Base-by-base conservation (phyloP, 2,329 filamentous ascomycete genomes). In the Fusarium stilboides region DNA sequence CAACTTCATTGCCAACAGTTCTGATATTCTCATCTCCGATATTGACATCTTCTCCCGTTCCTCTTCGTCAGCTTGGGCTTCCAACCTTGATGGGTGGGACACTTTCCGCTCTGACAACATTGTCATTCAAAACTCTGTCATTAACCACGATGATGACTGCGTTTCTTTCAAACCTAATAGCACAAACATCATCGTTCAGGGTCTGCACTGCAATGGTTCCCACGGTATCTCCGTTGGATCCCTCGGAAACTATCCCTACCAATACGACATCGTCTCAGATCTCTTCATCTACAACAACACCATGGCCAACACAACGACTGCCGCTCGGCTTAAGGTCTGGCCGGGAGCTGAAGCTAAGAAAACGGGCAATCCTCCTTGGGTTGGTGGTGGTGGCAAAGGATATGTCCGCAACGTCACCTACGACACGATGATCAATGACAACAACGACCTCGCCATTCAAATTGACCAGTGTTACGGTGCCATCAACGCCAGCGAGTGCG, bases 111-210 rank as follows among this genome's bases (percentile, higher is more conserved):
- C 85, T n/a, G 80, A 82, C 28, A 86, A 87, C 51, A 83, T 92
- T 46, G 85, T 89, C 1, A 91, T 92, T 42, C 89, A 92, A 72
- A 88, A 92, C 74, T 90, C 87, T 91, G 68, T 83, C 88, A 74
- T 68, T 12, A 51, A 66, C 15, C 58, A 68, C 17, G 62, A 62
- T n/a, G 65, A 68, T 43, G 86, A 93, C 75, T 92, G 91, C 63
- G 89, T 92, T 17, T 89, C 88, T 1, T 92, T 92, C 84, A 92
- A 92, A 78, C 90, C 90, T 20, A 92, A 92, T 77, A 88, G 85
- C 69, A 92, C 89, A 43, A 85, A 91, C 68, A 87, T 92, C 17
- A 77, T 92, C 4, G 86, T 92, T 8, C 89, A 92, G 75, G 88
- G 89, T 58, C 79, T 92, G 8, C 79, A 81, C 57, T 92, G 91